These are phyloP conservation scores for Dothideomycetes sp. DNA, from an alignment of 2,329 filamentous ascomycete genomes.

Conservation along the genomic window DNA sequence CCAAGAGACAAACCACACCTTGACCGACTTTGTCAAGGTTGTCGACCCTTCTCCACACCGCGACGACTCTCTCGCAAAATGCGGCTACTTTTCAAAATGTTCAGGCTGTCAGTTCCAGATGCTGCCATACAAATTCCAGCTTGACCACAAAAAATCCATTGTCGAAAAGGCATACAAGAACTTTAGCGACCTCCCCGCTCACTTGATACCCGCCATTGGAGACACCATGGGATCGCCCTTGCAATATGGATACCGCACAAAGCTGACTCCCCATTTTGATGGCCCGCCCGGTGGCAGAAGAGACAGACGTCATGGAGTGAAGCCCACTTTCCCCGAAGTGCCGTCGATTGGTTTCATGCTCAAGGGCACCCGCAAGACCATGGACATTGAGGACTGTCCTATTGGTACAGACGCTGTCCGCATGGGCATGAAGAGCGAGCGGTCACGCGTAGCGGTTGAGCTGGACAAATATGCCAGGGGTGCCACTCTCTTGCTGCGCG, in stretches of 20 bases:
- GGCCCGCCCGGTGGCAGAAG: slow-evolving; percentile 51
- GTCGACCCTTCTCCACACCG: slow-evolving; percentile 63
- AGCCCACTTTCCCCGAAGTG: slow-evolving; percentile 50
- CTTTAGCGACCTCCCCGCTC: slow-evolving; percentile 74
- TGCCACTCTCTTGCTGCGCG: slow-evolving; percentile 79
- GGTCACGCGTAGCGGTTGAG: slow-evolving; percentile 63
- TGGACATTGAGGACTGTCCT: slow-evolving; percentile 96
- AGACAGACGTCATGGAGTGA: slow-evolving; percentile 42
- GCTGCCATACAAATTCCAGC: slow-evolving; percentile 79
- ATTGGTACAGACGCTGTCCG: slow-evolving; percentile 84
- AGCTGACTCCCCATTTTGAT: slow-evolving; percentile 93
- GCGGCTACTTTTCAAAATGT: slow-evolving; percentile 79
- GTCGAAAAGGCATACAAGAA: slow-evolving; percentile 87
- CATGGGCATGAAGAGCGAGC: slow-evolving; percentile 67
- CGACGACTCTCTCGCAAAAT: slow-evolving; percentile 67
- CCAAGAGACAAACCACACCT: slow-evolving; percentile 55
- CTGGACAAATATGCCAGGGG: slow-evolving; percentile 66
- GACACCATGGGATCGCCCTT: slow-evolving; percentile 86
- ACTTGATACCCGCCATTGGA: slow-evolving; percentile 63
- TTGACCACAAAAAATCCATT: slow-evolving; percentile 73
- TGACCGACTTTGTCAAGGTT: slow-evolving; percentile 75
- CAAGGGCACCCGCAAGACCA: slow-evolving; percentile 68
- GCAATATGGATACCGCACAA: slow-evolving; percentile 90
- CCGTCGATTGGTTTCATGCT: slow-evolving; percentile 85
- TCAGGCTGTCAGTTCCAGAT: slow-evolving; percentile 97